These are phyloP conservation scores for Suhomyces kunorum DNA, from an alignment of 1,139 yeast species.

Conservation along the genomic window DNA sequence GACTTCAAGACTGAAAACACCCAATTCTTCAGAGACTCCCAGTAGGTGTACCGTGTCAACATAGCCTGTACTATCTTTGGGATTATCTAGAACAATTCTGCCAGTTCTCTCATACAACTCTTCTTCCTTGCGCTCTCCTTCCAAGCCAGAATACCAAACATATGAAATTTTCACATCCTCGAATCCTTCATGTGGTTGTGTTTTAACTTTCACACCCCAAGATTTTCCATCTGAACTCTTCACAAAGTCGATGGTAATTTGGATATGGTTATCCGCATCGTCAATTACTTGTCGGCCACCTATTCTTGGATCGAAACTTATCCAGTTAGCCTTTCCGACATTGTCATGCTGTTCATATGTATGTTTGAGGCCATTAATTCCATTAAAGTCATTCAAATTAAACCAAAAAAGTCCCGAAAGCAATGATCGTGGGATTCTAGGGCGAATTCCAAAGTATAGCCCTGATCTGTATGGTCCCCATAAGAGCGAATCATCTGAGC, in stretches of 20 bases:
- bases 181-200: conserved; percentile 56
- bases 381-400: conserved; percentile 60
- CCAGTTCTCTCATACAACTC: conserved; percentile 28
- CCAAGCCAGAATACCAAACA: conserved; percentile 77
- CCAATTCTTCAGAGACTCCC: conserved; percentile 60
- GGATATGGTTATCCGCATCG: conserved; percentile 65
- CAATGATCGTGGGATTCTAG: conserved; percentile 75
- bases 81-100: conserved; percentile 34
- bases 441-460: conserved; percentile 81
- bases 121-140: conserved; percentile 48
- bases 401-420: conserved; percentile 90
- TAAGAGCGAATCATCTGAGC: conserved; percentile 39
- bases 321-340: conserved; percentile 82
- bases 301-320: conserved; percentile 75
- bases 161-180: conserved; percentile 59
- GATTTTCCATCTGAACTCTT: conserved; percentile 70
- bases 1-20: conserved; percentile 53
- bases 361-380: conserved; percentile 69
- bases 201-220: conserved; percentile 75
- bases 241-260: conserved; percentile 70
- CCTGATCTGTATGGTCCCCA: conserved; percentile 97
- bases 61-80: conserved; percentile 32
- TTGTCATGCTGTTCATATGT: conserved; percentile 75
- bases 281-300: conserved; percentile 83
- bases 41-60: conserved; percentile 40